These are phyloP conservation scores for Lichtheimia ramosa DNA, from an alignment of 371 early-diverging fungal species.

Conservation along the genomic window DNA sequence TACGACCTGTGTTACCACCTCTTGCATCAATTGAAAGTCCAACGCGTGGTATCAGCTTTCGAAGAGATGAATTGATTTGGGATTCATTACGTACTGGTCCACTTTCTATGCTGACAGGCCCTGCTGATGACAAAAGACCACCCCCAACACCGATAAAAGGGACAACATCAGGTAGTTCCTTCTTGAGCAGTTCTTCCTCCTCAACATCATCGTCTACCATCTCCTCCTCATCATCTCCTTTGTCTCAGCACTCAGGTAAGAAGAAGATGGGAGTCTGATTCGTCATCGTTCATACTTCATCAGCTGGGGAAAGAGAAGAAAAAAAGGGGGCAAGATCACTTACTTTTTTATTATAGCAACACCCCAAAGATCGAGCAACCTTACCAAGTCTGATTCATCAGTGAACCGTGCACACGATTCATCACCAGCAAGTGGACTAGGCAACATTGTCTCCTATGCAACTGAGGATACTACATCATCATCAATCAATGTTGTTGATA, in stretches of 20 bases:
- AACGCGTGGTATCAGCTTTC: conserved; percentile 28
- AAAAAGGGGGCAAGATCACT: too few species aligned
- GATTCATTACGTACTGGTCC: conserved; percentile 71
- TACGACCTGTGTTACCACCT: conserved; percentile 36
- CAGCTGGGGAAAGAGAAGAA: too few species aligned
- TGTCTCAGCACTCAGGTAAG: conserved; percentile 1
- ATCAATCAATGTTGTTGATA: not conserved
- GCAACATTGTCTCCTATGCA: not conserved
- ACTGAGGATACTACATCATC: not conserved
- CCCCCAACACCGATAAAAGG: not conserved
- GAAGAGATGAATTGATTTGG: conserved; percentile 53
- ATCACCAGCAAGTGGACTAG: too few species aligned
- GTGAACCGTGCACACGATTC: too few species aligned
- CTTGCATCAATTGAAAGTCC: conserved; percentile 45
- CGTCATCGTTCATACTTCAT: too few species aligned
- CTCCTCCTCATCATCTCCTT: not conserved
- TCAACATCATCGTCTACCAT: not conserved
- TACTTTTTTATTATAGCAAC: too few species aligned
- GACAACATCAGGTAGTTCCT: not conserved
- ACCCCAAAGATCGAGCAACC: too few species aligned
- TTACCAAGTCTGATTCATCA: too few species aligned
- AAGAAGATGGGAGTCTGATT: not conserved
- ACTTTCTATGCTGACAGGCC: conserved; percentile 72
- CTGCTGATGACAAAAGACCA: conserved; percentile 20
- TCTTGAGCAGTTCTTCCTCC: not conserved